Percentiles rank a stretch among this genome's conserved stretches.
Conservation (phyloP, 2,329 filamentous ascomycete species). For the Plectosphaerella plurivora region DNA sequence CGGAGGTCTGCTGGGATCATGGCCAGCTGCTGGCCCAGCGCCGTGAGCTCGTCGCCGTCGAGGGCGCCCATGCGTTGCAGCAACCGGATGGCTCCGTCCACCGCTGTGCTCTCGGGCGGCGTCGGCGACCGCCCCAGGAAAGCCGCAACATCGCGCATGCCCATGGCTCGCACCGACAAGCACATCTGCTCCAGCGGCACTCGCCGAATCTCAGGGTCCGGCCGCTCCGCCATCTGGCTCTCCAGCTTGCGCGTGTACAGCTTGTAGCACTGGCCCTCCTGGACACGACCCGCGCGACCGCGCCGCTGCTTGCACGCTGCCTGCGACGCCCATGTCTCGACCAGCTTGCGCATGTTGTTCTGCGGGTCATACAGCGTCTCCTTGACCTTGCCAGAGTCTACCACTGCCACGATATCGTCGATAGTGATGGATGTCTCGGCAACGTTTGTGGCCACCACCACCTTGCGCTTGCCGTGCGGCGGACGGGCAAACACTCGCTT, state of each 20-base stretch:
- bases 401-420: constrained; percentile 92
- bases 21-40: constrained; percentile 86
- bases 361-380: constrained; percentile 91
- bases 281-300: constrained; percentile 88
- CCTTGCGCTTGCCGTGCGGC: constrained; percentile 78
- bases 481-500: constrained; percentile 76
- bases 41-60: constrained; percentile 80
- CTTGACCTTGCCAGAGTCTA: constrained; percentile 93
- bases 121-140: constrained; percentile 87
- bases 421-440: constrained; percentile 99
- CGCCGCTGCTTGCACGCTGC: constrained; percentile 93
- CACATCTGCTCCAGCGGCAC: constrained; percentile 94
- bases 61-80: constrained; percentile 84
- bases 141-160: constrained; percentile 70
- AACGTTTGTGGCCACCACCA: constrained; percentile 93
- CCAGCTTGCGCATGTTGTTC: constrained; percentile 90
- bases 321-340: constrained; percentile 91
- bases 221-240: constrained; percentile 77
- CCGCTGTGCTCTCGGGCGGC: constrained; percentile 78
- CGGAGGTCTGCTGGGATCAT: constrained; percentile 92
- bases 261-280: constrained; percentile 90
- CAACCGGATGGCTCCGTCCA: constrained; percentile 77
- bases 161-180: constrained; percentile 92
- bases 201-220: constrained; percentile 88
- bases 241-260: constrained; percentile 87